phyloP scores from a whole-genome alignment of 2,329 filamentous ascomycete genomes.

The Colletotrichum sublineola region DNA sequence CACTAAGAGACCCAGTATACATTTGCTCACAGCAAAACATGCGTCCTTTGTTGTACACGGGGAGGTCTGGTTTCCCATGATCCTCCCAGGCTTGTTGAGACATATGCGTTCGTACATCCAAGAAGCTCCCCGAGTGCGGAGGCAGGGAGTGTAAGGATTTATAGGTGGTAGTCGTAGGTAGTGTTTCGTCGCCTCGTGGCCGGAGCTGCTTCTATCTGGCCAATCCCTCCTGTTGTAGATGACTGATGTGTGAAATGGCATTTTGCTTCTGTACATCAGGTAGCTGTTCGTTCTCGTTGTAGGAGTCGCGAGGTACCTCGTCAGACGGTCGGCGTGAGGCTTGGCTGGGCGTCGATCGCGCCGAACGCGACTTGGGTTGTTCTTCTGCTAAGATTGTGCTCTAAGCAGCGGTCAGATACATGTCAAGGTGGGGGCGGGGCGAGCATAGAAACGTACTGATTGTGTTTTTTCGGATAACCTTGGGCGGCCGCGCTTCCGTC shows the following conservation, averaged over 20 bases:
- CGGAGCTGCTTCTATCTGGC: constrained; percentile 22
- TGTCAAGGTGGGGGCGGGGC: no score
- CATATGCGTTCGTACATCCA: background rate
- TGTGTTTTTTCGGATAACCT: constrained; percentile 26
- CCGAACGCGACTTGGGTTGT: constrained; percentile 21
- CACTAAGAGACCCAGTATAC: constrained; percentile 18
- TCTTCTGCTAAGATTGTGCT: constrained; percentile 4
- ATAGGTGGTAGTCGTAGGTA: background rate
- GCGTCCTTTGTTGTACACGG: background rate
- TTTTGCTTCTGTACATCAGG: constrained; percentile 28
- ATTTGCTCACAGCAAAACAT: background rate
- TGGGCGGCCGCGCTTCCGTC: constrained; percentile 30
- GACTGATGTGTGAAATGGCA: constrained; percentile 30
- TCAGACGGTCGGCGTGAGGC: constrained; percentile 18
- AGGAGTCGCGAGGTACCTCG: constrained; percentile 9
- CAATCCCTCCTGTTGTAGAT: constrained; percentile 35
- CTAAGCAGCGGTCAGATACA: constrained; percentile 7
- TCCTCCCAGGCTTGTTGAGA: no score
- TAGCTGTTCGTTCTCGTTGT: constrained; percentile 15
- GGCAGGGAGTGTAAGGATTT: background rate
- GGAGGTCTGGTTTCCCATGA: background rate
- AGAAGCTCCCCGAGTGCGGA: background rate
- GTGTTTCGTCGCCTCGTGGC: background rate
- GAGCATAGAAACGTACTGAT: constrained; percentile 7
- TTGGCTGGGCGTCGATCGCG: constrained; percentile 22